Conservation (phyloP, 495 filamentous ascomycete species). For the Penicillium crystallinum region DNA sequence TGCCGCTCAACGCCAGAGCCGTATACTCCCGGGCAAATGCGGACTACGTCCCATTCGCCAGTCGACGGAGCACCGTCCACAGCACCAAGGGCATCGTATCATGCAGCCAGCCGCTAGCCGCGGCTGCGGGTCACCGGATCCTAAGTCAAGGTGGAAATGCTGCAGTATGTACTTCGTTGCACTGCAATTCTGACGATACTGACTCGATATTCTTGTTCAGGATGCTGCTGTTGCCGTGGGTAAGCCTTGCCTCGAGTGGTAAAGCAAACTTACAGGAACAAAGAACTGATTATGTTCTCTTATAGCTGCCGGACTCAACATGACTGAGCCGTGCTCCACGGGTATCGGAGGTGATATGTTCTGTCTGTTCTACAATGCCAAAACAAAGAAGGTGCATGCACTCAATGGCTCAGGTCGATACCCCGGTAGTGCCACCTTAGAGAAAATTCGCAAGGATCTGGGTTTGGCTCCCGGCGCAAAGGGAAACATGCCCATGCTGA, state of each 20-base stretch:
- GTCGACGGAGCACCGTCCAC: constrained; percentile 85
- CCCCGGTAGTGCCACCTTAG: constrained; percentile 61
- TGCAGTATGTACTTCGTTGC: constrained; percentile 54
- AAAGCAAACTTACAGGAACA: not conserved
- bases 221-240: constrained; percentile 91
- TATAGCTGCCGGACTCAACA: constrained; percentile 75
- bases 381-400: constrained; percentile 72
- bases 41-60: constrained; percentile 63
- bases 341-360: constrained; percentile 99
- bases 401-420: constrained; percentile 90
- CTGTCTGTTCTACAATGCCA: constrained; percentile 85
- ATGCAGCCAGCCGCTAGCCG: constrained; percentile 86
- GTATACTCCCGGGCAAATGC: constrained; percentile 60
- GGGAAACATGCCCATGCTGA: constrained; percentile 67
- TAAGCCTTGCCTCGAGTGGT: constrained; percentile 23
- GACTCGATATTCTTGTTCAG: constrained; percentile 33
- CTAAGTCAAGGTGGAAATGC: constrained; percentile 87
- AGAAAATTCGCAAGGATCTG: constrained; percentile 62
- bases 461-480: constrained; percentile 55
- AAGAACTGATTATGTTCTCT: constrained; percentile 1
- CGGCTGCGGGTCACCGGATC: constrained; percentile 78
- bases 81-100: constrained; percentile 90
- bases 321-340: constrained; percentile 89
- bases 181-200: not conserved
- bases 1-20: constrained; percentile 55